Evolutionary conservation across 306 rosid species (phyloP), one percentile per base, ranked within the genome.

Genomic region (Gillenia trifoliata): DNA sequence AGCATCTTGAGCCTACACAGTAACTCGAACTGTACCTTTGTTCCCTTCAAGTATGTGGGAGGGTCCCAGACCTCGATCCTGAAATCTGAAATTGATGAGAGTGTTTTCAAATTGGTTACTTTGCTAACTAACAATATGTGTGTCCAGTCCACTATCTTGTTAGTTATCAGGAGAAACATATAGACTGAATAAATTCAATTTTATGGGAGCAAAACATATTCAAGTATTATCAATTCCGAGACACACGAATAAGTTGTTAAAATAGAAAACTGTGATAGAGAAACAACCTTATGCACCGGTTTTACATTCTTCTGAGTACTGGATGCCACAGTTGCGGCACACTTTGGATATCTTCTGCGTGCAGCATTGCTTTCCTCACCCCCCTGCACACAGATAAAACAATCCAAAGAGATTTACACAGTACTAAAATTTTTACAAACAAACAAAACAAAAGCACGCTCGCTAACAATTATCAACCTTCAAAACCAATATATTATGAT

Each of bases 1-100:
- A 73, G 70, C 77, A 54, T 64, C 77, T 73, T 56, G 23, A 12
- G 76, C 34, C 79, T 74, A 72, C 79, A 69, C 22, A 19, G 54
- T n/a, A 68, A 71, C 50, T n/a, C 1, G 1, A 47, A 1, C 29
- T 36, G 34, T 63, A 77, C 82, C 85, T 77, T 61, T 66, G 70
- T 81, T 77, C 79, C 70, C 57, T 73, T 77, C 36, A 49, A 23
- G 70, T 33, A 68, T 17, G 38, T 19, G 28, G 71, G 25, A 69
- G 45, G 59, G 60, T 64, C 31, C 55, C 34, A 33, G 68, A 49
- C 2, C 13, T 16, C 6, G 63, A 30, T 66, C 8, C 28, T 54
- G 57, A 16, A 33, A 26, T 40, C 79, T 77, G 79, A n/a, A 68
- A 81, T 43, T 28, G 29, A 81, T 80, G 57, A 69, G 33, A 34